Base-by-base conservation (phyloP, 1,284 basidiomycete species). In the Anthracocystis walkeri region DNA sequence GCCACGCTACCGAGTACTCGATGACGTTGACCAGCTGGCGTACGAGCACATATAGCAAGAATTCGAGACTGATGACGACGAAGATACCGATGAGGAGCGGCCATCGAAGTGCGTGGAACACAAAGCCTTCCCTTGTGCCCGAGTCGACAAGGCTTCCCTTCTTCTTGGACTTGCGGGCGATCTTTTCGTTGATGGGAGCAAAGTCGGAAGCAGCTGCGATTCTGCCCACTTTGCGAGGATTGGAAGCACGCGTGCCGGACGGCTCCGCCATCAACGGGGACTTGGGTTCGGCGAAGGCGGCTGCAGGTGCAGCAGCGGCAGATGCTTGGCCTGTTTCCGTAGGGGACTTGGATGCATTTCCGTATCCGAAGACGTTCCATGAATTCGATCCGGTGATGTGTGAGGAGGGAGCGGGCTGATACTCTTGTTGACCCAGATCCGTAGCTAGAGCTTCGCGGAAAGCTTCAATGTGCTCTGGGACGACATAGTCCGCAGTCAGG, bases 41-140 rank as follows among this genome's bases (percentile, higher is more conserved):
- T 51, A 94, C 93, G 27, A 93, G 75, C 44, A 98, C 90, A 83
- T 98, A 87, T 33, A 92, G 87, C 16, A 92, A 87, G 82, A 99
- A 98, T 85, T 98, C 93, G 31, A 90, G 87, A 33, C 90, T 88
- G 75, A 99, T 97, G 86, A 96, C 90, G 5, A 91, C 60, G 77
- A 95, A 94, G 58, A 99, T 92, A 77, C 94, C 88, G 68, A 89
- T 85, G 92, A 85, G 64, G 3, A 85, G 69, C 4, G 83, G 83
- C 66, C 75, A 85, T 8, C 83, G 76, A 0, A 84, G 60, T 0
- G 80, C 60, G 45, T 62, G 66, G 57, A 75, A 84, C 33, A 83
- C 71, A n/a, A 78, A 71, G 6, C 83, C 83, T 53, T 83, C 82
- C 11, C 82, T 65, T 4, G 71, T 65, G 23, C 80, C 77, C 8